Percentiles rank a stretch among this genome's conserved stretches.
These are phyloP conservation scores for Tubosaeta brunneosetosa DNA, from an alignment of 768 basidiomycete species.

Conservation along the genomic window DNA sequence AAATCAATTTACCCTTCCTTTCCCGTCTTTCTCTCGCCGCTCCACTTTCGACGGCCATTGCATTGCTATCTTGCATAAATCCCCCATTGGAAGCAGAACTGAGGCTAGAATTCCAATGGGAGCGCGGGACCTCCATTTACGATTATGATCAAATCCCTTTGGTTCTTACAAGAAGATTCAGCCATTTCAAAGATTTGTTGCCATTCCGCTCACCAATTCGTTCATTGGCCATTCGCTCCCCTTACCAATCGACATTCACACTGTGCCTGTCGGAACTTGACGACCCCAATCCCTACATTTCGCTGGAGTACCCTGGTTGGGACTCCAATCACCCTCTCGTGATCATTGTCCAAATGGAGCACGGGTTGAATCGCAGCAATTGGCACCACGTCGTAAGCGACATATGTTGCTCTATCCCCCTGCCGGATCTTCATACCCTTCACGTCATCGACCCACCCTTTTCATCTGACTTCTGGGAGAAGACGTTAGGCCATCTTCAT, in stretches of 20 bases:
- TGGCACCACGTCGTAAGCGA: background rate
- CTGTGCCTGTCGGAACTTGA: background rate
- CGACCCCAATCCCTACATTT: background rate
- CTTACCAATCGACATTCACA: background rate
- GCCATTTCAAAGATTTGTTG: background rate
- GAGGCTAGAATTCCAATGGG: background rate
- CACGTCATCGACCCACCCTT: background rate
- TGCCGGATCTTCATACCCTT: background rate
- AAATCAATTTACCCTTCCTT: background rate
- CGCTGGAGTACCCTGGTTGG: background rate
- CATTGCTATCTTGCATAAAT: background rate
- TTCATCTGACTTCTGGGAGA: conserved; percentile 2
- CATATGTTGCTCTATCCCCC: background rate
- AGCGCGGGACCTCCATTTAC: background rate
- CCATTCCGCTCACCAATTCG: background rate
- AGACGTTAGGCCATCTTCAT: background rate
- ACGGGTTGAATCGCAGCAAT: too few relatives aligned
- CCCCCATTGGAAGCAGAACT: background rate
- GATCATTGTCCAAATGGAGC: background rate
- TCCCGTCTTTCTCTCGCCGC: background rate
- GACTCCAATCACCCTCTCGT: conserved; percentile 1
- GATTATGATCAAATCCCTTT: background rate
- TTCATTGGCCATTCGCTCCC: background rate
- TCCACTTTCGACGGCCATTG: background rate
- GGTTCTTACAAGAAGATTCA: background rate